These are phyloP conservation scores for Beauveria sp. DNA, from an alignment of 2,329 filamentous ascomycete genomes.

Conservation along the genomic window DNA sequence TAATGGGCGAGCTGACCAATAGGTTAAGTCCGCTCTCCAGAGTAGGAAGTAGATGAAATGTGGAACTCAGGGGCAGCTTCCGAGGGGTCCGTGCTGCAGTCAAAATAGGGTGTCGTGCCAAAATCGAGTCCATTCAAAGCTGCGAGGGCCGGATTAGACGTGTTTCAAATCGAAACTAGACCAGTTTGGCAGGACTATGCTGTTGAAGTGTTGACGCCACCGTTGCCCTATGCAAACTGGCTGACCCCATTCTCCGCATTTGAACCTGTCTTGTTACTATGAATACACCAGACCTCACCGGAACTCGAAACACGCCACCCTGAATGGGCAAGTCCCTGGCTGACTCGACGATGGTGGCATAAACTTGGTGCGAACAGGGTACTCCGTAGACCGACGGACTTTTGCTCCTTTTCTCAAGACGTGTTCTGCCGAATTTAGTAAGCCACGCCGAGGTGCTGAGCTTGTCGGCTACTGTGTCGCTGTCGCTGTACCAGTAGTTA, in stretches of 20 bases:
- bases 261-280: neutral
- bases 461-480: neutral
- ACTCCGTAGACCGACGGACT: neutral
- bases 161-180: slow-evolving; percentile 4
- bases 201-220: neutral
- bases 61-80: slow-evolving; percentile 1
- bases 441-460: neutral
- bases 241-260: neutral
- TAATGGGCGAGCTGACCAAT: neutral
- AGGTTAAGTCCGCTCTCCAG: neutral
- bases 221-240: neutral
- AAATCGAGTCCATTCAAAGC: neutral
- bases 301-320: slow-evolving; percentile 11
- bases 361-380: neutral
- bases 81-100: neutral
- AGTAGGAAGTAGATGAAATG: slow-evolving; percentile 9
- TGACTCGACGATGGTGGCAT: slow-evolving; percentile 1
- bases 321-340: neutral
- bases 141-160: neutral
- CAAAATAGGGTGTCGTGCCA: neutral
- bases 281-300: slow-evolving; percentile 8
- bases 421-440: neutral
- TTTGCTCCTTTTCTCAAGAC: too few species aligned
- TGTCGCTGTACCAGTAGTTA: too few species aligned
- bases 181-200: neutral